phyloP scores from a whole-genome alignment of 305 asterid species.

The Ruellia speciosa region DNA sequence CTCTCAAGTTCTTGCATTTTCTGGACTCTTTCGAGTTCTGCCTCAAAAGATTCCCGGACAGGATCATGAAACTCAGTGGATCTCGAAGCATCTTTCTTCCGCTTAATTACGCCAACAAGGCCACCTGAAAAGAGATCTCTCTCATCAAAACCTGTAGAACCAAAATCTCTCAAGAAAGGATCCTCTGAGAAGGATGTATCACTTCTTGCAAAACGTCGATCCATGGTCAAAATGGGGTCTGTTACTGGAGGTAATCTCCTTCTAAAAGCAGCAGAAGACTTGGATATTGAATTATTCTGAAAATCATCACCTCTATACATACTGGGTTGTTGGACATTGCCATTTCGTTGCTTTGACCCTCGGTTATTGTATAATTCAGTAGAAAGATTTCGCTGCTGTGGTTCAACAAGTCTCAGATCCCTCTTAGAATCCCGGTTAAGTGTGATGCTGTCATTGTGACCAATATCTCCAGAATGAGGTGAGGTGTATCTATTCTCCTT shows the following conservation, averaged over 20 bases:
- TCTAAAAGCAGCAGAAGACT: slow-evolving; percentile 37
- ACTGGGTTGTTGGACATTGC: slow-evolving; percentile 40
- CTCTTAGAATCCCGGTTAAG: slow-evolving; percentile 49
- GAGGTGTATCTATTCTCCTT: slow-evolving; percentile 43
- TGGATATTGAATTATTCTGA: slow-evolving; percentile 34
- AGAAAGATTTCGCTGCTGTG: slow-evolving; percentile 38
- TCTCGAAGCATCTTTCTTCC: slow-evolving; percentile 69
- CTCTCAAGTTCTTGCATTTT: slow-evolving; percentile 95
- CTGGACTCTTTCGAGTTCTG: slow-evolving; percentile 96
- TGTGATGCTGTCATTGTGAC: slow-evolving; percentile 29
- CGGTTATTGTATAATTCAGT: slow-evolving; percentile 39
- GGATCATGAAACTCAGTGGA: slow-evolving; percentile 84
- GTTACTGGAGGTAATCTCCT: slow-evolving; percentile 39
- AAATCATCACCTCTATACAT: slow-evolving; percentile 46
- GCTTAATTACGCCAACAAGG: slow-evolving; percentile 69
- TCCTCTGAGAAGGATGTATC: slow-evolving; percentile 51
- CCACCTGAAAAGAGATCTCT: slow-evolving; percentile 70
- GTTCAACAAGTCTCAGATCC: slow-evolving; percentile 40
- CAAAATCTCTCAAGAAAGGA: slow-evolving; percentile 41
- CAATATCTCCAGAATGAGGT: slow-evolving; percentile 40
- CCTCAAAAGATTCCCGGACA: slow-evolving; percentile 90
- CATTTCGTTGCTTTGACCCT: slow-evolving; percentile 49
- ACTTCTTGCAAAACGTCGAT: slow-evolving; percentile 40
- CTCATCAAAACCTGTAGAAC: slow-evolving; percentile 64
- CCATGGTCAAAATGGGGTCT: slow-evolving; percentile 43